Evolutionary conservation across 2,329 filamentous ascomycete genomes (phyloP), one percentile per base, ranked within the genome.

Genomic region (Tolypocladium inflatum): DNA sequence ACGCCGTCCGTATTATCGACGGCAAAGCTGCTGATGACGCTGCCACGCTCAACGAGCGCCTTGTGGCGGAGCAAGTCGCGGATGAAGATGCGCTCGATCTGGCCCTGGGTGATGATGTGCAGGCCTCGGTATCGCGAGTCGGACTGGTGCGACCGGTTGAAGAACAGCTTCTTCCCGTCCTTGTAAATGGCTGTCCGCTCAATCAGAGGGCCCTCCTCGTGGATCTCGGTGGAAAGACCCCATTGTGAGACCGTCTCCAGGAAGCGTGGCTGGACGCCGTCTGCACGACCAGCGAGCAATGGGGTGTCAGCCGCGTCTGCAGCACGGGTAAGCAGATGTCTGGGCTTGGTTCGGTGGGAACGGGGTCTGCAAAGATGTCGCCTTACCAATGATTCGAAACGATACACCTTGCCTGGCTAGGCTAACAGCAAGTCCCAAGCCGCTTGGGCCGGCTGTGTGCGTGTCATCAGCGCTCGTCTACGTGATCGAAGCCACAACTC

Each of bases 91-190:
- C 66, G 60, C 60, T 73, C 71, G 10, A 73, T 54, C 57, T 73
- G 71, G 2, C 70, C 67, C 53, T 74, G 71, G 0, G 71, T 71
- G 55, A 73, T 70, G 58, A 72, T 64, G 56, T 72, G 68, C 4
- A 72, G 52, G 15, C 72, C 70, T 30, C 67, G 66, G 56, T 71
- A 72, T 7, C 68, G 63, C 15, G 71, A 72, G 60, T 73, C 71
- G 4, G 63, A 71, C 55, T 70, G 68, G 53, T 65, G 65, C 7
- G 64, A 64, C 11, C 61, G 64, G 21, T 57, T 60, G 57, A 65
- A 66, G 8, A 67, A 41, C 43, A 73, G 54, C 55, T 66, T 66
- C 51, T 65, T 56, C 2, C 70, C 69, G 42, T 73, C 62, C 51
- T 64, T 65, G 60, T 66, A 69, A 39, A 71, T 61, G 17, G 63